Conservation (phyloP, 768 basidiomycete genomes). For the Amanita muscaria region DNA sequence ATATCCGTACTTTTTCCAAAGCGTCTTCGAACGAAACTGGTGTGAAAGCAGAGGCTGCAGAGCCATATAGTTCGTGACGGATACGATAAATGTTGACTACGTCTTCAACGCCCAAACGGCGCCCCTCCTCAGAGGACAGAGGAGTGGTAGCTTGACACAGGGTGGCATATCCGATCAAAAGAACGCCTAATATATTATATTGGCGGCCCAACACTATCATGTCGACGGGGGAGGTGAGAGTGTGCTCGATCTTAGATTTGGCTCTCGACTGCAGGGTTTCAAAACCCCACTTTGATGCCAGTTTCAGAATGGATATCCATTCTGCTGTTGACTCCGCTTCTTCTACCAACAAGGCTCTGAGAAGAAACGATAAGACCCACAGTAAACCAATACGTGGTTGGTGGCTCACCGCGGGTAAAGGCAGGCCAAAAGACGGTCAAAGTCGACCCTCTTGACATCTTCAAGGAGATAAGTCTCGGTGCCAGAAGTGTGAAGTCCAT, state of each 20-base stretch:
- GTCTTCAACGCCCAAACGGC: not conserved
- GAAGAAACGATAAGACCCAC: not conserved
- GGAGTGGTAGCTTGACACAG: not conserved
- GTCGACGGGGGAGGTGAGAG: not conserved
- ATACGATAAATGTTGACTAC: not conserved
- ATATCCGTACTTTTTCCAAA: too few relatives aligned
- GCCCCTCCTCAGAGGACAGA: not conserved
- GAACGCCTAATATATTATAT: not conserved
- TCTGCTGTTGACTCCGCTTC: not conserved
- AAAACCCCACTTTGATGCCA: conserved; percentile 1
- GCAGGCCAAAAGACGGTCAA: conserved; percentile 4
- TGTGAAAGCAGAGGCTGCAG: too few relatives aligned
- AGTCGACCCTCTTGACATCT: not conserved
- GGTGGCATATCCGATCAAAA: not conserved
- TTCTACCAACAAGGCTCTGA: not conserved
- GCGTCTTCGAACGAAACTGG: too few relatives aligned
- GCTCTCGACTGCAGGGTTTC: not conserved
- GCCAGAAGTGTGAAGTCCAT: too few relatives aligned
- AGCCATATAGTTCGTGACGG: not conserved
- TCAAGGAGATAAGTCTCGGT: not conserved
- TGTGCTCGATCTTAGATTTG: not conserved
- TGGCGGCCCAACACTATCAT: not conserved
- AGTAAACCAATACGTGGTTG: not conserved
- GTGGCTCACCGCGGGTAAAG: not conserved
- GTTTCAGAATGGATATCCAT: conserved; percentile 1